Base-by-base conservation (phyloP, 148 eudicot genomes). In the Salicornia ramosissima region DNA sequence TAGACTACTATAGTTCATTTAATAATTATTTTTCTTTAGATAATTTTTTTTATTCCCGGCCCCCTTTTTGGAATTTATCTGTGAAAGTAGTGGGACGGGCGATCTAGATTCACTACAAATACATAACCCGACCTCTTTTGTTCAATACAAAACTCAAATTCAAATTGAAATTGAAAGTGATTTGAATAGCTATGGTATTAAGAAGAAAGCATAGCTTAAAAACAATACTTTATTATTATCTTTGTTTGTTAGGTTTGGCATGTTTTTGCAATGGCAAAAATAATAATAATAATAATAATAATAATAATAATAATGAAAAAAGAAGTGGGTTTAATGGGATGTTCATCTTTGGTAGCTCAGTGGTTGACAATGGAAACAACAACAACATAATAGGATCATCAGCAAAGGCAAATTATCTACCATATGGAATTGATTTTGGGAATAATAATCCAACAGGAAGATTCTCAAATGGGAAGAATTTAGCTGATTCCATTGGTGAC, bases 361-460 rank as follows among this genome's bases (percentile, higher is more conserved):
- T 78, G 1, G 78, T 81, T 7, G 84, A 81, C 40, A 81, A 77
- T 11, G 84, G 84, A 1, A 81, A 81, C 70, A 81, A 81, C 65
- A 81, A 81, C 59, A 15, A 74, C 49, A 21, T 70, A 11, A 31
- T 47, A 0, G 18, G 6, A 24, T 28, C 75, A 6, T 7, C 7
- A 12, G 76, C 71, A 19, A 77, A 74, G 57, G 78, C 78, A 2
- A 81, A 77, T 40, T 81, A 74, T 68, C 1, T 29, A 45, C 84
- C 81, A 28, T 81, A 81, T 42, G 84, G 84, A 12, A n/a, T 81
- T 2, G 84, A 81, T 60, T 77, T 60, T 30, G n/a, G n/a, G n/a
- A 55, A 63, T 13, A 19, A 1, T 7, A 64, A 74, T 28, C 39
- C 55, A 9, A 81, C 76, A 2, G 84, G 84, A 0, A 51, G 84